Base-by-base conservation (phyloP, 805 yeast species). In the Schwanniomyces sp. region DNA sequence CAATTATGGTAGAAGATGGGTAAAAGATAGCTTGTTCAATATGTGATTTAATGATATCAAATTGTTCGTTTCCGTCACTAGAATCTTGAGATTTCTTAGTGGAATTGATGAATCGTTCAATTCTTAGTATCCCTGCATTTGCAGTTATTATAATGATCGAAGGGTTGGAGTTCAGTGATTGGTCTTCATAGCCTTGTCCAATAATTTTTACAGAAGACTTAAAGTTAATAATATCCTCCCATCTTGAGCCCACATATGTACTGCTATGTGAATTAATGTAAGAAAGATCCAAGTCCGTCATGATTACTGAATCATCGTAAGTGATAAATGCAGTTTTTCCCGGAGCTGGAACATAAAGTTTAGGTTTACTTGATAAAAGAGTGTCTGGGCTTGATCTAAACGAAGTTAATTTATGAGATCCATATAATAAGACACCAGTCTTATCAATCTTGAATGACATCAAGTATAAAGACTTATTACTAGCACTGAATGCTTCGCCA, bases 21-120 rank as follows among this genome's bases (percentile, higher is more conserved):
- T 81, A 87, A 56, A 84, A 86, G 1, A 91, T 80, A 0, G 91
- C 96, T 64, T 91, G 97, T 54, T 86, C 94, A 18, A 92, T 80
- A 55, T 85, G 91, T 0, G 89, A 79, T 59, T 84, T 85, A 29
- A 88, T 72, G 41, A 83, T 74, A n/a, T 55, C 53, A 0, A 54
- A 48, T 4, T 53, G 61, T 1, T 54, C 53, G 2, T 53, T 58
- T 6, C 61, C 47, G 1, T 41, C 41, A 12, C 25, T 29, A 5
- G 38, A 44, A 25, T 40, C 34, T n/a, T 42, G 21, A 11, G 28
- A 45, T 34, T 42, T 38, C 11, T 18, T 34, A 2, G 32, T 14
- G 10, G 32, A 39, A 9, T 57, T 66, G 1, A 59, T 52, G 44
- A 70, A 71, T 28, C 82, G 61, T 47, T 85, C 88, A 18, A 89